Percentiles rank a stretch among this genome's conserved stretches.
Evolutionary conservation across 2,329 filamentous ascomycete species (phyloP).

Genomic region (Davidsoniella virescens): DNA sequence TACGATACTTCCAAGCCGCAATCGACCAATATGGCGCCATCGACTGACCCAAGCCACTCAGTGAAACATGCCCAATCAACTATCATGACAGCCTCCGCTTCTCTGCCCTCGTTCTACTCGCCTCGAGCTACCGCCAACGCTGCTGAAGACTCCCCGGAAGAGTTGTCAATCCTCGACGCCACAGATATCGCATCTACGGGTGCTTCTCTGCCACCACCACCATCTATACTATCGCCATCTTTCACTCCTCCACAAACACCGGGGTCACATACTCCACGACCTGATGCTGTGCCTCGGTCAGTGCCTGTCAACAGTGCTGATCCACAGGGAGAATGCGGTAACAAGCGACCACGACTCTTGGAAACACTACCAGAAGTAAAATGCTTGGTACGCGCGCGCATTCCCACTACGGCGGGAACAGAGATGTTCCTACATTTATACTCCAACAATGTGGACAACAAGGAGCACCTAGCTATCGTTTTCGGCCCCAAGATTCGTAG

Average conservation of each 20-base stretch:
- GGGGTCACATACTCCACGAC: constrained; percentile 36
- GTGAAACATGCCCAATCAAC: neutral
- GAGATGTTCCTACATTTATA: constrained; percentile 98
- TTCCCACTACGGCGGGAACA: constrained; percentile 77
- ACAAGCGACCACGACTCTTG: constrained; percentile 55
- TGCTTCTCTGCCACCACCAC: constrained; percentile 25
- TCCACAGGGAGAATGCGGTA: constrained; percentile 41
- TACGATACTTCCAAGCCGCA: neutral
- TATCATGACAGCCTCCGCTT: neutral
- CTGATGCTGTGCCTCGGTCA: constrained; percentile 28
- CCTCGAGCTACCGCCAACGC: constrained; percentile 4
- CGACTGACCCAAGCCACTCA: neutral
- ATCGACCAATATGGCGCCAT: neutral
- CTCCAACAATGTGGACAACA: constrained; percentile 79
- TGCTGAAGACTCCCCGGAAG: constrained; percentile 2
- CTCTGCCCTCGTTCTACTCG: constrained; percentile 14
- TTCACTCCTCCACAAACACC: constrained; percentile 60
- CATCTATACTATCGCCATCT: constrained; percentile 70
- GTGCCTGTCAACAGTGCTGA: constrained; percentile 44
- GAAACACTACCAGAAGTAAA: constrained; percentile 67
- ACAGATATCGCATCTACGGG: constrained; percentile 12
- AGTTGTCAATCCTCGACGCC: constrained; percentile 6
- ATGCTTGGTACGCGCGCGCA: constrained; percentile 85
- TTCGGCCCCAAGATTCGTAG: constrained; percentile 77
- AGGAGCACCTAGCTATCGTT: constrained; percentile 93